These are phyloP conservation scores for Exophiala mesophila DNA, from an alignment of 2,329 filamentous ascomycete genomes.

Conservation along the genomic window DNA sequence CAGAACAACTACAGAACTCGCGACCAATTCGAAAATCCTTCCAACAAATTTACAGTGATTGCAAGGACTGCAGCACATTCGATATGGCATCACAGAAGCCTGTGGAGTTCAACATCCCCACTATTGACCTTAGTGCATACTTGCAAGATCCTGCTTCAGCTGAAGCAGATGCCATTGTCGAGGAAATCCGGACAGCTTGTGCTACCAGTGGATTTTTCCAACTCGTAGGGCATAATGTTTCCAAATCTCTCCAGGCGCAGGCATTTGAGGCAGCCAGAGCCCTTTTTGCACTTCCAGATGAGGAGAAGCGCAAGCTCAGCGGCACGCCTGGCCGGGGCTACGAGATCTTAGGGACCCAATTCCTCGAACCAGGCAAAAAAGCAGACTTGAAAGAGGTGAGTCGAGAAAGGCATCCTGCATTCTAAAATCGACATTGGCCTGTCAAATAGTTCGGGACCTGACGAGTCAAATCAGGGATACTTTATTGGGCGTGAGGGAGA, in stretches of 20 bases:
- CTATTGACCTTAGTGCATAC: conserved; percentile 23
- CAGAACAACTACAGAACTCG: no score
- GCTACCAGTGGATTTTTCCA: conserved; percentile 51
- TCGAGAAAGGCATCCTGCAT: conserved; percentile 18
- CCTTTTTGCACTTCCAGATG: conserved; percentile 44
- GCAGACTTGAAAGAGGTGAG: conserved; percentile 31
- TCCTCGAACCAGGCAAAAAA: conserved; percentile 26
- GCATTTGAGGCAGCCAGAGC: conserved; percentile 40
- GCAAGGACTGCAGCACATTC: no score
- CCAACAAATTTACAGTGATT: no score
- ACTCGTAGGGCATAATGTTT: conserved; percentile 46
- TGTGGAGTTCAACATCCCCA: conserved; percentile 21
- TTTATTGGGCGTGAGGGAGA: conserved; percentile 26
- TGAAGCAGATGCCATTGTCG: conserved; percentile 25
- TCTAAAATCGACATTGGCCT: background rate
- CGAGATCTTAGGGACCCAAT: conserved; percentile 28
- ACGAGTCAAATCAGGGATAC: conserved; percentile 19
- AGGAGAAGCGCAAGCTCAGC: conserved; percentile 21
- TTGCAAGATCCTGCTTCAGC: conserved; percentile 17
- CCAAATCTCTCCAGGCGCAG: conserved; percentile 36
- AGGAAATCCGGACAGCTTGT: conserved; percentile 41
- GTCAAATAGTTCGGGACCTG: background rate
- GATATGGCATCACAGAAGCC: background rate
- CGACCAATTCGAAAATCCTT: no score
- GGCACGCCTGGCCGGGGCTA: conserved; percentile 26